These are phyloP conservation scores for Spiromastix sp. DNA, from an alignment of 2,329 filamentous ascomycete species.

Conservation along the genomic window DNA sequence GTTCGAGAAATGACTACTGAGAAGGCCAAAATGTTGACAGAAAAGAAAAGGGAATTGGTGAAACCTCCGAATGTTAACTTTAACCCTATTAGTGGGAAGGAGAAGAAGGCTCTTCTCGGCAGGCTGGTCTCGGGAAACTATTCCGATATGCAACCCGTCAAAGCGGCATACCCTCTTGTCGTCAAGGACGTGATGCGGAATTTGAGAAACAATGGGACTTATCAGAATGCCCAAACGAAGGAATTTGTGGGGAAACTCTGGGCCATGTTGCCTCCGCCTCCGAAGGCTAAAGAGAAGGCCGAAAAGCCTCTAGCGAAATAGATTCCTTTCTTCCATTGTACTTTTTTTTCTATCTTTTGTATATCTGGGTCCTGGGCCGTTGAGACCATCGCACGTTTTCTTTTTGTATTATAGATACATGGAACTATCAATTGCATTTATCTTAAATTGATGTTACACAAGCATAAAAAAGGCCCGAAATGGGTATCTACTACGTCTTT, in stretches of 20 bases:
- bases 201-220: constrained; percentile 32
- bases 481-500: too few relatives aligned
- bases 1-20: constrained; percentile 24
- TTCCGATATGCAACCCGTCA: constrained; percentile 11
- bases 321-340: not conserved
- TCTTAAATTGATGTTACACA: too few relatives aligned
- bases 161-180: constrained; percentile 15
- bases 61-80: constrained; percentile 24
- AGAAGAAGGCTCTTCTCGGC: constrained; percentile 21
- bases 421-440: too few relatives aligned
- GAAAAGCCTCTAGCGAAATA: not conserved
- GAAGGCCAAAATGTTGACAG: constrained; percentile 24
- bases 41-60: constrained; percentile 27
- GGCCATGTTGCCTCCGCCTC: constrained; percentile 21
- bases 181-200: constrained; percentile 24
- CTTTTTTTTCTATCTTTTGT: too few relatives aligned
- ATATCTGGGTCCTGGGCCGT: too few relatives aligned
- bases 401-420: too few relatives aligned
- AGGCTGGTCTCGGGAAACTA: constrained; percentile 26
- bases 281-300: constrained; percentile 6
- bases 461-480: too few relatives aligned
- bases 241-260: constrained; percentile 29
- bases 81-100: constrained; percentile 15
- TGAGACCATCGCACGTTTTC: too few relatives aligned
- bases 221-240: constrained; percentile 25